Base-by-base conservation (phyloP, 1,284 basidiomycete species). In the Trichosporon coremiiforme region DNA sequence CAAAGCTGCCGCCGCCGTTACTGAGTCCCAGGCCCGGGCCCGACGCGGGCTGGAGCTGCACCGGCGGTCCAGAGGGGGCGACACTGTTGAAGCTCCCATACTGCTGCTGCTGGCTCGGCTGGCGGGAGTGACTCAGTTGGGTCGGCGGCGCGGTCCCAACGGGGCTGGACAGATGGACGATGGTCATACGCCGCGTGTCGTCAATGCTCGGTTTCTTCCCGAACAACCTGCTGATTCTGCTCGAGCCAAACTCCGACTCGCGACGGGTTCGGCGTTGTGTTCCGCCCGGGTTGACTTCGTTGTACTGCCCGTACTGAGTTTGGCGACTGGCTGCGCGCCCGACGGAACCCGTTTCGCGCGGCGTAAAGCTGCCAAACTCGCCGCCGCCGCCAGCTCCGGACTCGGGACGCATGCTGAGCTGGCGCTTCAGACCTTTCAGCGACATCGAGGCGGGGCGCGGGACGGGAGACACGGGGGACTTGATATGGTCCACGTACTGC, bases 121-220 rank as follows among this genome's bases (percentile, higher is more conserved):
- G 65, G 7, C 45, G 47, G 5, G 31, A 53, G 29, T 53, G 29
- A 3, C 15, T n/a, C 45, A 47, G 7, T 22, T 45, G 65, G 15
- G 9, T 68, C 33, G 15, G 69, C 70, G 38, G 70, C 66, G 22
- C 68, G 64, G 72, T 67, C 17, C 66, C 66, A 20, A 73, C 65
- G 9, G 72, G 72, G 8, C 60, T n/a, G 17, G 66, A 68, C 22
- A 73, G 68, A 68, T 71, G 69, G 22, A 64, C 63, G 25, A 71
- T 71, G 1, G 70, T 68, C 50, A 66, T 66, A n/a, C 62, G 68
- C 41, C 60, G 29, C 20, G 64, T 62, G 15, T 73, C 72, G 41
- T 64, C 47, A 10, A 53, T 25, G 38, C 35, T 25, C 20, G 63
- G 62, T 36, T 53, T 36, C 9, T 35, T 57, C 64, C 25, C 62